These are phyloP conservation scores for Irpex rosettiformis DNA, from an alignment of 1,284 basidiomycete species.

Conservation along the genomic window DNA sequence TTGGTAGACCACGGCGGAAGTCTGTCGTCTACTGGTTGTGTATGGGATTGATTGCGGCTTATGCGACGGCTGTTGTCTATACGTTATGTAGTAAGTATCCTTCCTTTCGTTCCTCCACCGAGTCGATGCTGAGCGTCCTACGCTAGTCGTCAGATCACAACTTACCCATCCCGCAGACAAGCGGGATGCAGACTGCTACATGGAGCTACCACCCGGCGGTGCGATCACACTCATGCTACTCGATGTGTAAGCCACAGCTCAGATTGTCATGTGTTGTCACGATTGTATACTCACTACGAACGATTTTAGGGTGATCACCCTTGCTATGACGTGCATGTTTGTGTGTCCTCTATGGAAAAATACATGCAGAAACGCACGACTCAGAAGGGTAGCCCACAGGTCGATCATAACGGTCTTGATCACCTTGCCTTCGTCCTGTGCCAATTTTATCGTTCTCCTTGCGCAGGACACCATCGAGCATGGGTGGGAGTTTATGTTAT, in stretches of 20 bases:
- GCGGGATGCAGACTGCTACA: slow-evolving; percentile 35
- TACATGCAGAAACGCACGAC: slow-evolving; percentile 30
- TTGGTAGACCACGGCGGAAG: slow-evolving; percentile 21
- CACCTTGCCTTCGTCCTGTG: slow-evolving; percentile 37
- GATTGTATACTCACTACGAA: not conserved
- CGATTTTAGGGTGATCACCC: slow-evolving; percentile 35
- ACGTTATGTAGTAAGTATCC: slow-evolving; percentile 30
- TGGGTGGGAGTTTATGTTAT: slow-evolving; percentile 51
- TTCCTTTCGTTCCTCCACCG: not conserved
- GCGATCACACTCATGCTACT: slow-evolving; percentile 39
- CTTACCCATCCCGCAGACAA: not conserved
- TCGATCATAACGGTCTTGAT: slow-evolving; percentile 44
- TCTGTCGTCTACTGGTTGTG: slow-evolving; percentile 36
- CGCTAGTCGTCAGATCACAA: slow-evolving; percentile 17
- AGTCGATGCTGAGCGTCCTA: slow-evolving; percentile 6
- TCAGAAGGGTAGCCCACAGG: slow-evolving; percentile 36
- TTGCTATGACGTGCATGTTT: slow-evolving; percentile 43
- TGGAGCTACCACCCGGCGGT: slow-evolving; percentile 37
- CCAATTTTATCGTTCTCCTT: slow-evolving; percentile 50
- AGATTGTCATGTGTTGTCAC: slow-evolving; percentile 3
- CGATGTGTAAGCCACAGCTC: slow-evolving; percentile 34
- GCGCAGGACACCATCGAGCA: slow-evolving; percentile 45
- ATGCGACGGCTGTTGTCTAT: slow-evolving; percentile 29
- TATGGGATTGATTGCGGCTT: slow-evolving; percentile 27
- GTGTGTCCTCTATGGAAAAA: slow-evolving; percentile 41